Evolutionary conservation across 2,329 filamentous ascomycete species (phyloP), one percentile per base, ranked within the genome.

Genomic region (Myriosclerotinia curreyana): DNA sequence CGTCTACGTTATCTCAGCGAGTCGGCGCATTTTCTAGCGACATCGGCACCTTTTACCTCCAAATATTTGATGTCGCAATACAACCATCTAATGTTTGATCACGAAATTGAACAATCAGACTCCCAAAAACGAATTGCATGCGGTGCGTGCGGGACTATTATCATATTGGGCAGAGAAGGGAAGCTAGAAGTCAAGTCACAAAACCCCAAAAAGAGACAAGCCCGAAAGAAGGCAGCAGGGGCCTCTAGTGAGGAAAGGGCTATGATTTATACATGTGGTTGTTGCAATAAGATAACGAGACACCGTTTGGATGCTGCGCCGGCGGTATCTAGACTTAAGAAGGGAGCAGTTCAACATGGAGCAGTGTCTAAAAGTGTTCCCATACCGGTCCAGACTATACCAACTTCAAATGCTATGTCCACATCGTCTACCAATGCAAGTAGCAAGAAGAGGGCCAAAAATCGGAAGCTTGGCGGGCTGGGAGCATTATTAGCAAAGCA

Each of bases 401-500:
- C 55, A n/a, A 42, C 28, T 28, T 17, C 53, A 9, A 63, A 22
- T 34, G 25, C 55, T 74, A 66, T 70, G 65, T 74, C 74, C 49
- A 53, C 69, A 46, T 49, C 64, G 20, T 78, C 80, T 2, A 76
- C 81, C 42, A 86, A 83, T 71, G 81, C 83, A 9, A 84, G 76
- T 75, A 87, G 83, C 76, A 87, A 85, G 76, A 88, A 87, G 76
- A 80, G 86, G 58, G 83, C 86, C 40, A 89, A 86, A 76, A 83
- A 78, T 66, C 79, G 86, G 66, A 90, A 88, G 74, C 68, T 72
- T 31, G 83, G 84, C 42, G 86, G 85, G 1, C 77, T 90, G n/a
- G 84, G 88, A 72, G 85, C 86, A 59, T 74, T 90, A 49, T 77
- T 90, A 78, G 71, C 71, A 49, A 73, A 69, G 44, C 69, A 70